Base-by-base conservation (phyloP, 202 grass and related monocot species). In the Saccharum hybrid region DNA sequence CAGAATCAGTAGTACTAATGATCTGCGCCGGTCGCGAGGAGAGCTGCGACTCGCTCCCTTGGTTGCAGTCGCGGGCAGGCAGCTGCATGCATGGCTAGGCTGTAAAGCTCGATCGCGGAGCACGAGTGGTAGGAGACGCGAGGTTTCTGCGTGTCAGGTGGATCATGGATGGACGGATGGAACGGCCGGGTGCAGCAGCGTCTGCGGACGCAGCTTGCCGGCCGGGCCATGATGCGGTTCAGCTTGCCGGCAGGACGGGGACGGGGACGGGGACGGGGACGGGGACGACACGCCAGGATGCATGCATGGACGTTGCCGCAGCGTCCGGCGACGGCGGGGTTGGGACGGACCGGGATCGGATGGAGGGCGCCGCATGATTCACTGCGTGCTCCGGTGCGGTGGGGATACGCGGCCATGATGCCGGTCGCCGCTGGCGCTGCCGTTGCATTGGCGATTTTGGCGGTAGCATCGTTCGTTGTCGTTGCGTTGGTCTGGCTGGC, bases 31-130 rank as follows among this genome's bases (percentile, higher is more conserved):
- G 69, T 37, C 22, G 61, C 23, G 16, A 76, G 21, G 26, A 78
- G 38, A 54, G 11, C 7, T 7, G 4, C 15, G 41, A 45, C 42
- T 37, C 36, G 36, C 5, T 3, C 14, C 12, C 62, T 63, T 30
- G 62, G 62, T 9, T 14, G 8, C 40, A 10, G 66, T 8, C 8
- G 26, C 61, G 10, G 34, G 34, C 64, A 5, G 36, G 64, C 64
- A 5, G 36, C 23, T 21, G 40, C 40, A 12, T 59, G 79, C 52
- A 72, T 76, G 71, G 71, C 82, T 89, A 63, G 79, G 84, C 69
- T 80, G 88, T 86, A 86, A 87, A 90, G 84, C 84, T 72, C 45
- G 84, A 87, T 81, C 56, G 56, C 63, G 84, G 80, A 90, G 71
- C 84, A 87, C 84, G 84, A 87, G 76, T 26, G 56, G 37, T 3